Percentiles rank a stretch among this genome's conserved stretches.
These are phyloP conservation scores for Globisporangium alternatum DNA, from an alignment of 352 stramenopile species.

Conservation along the genomic window DNA sequence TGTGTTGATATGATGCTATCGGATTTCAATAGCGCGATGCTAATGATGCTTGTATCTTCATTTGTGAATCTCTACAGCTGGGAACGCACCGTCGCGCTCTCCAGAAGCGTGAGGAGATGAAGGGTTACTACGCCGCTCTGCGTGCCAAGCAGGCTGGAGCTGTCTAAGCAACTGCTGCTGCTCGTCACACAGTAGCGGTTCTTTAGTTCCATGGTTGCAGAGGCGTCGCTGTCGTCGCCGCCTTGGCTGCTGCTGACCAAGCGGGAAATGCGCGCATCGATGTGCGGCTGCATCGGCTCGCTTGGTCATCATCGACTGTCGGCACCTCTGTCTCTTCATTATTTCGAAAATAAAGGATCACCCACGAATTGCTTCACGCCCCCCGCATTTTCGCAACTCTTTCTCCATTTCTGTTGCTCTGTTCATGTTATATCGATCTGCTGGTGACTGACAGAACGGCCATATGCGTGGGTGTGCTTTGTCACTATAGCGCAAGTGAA, in stretches of 20 bases:
- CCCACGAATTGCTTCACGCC: slow-evolving; percentile 23
- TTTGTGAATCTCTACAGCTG: slow-evolving; percentile 49
- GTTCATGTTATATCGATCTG: background rate
- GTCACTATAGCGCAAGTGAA: background rate
- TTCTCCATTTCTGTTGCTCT: background rate
- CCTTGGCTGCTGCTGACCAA: slow-evolving; percentile 16
- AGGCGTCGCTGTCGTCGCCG: slow-evolving; percentile 10
- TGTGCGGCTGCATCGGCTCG: slow-evolving; percentile 3
- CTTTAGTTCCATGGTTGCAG: slow-evolving; percentile 46
- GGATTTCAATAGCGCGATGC: background rate
- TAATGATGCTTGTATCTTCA: background rate
- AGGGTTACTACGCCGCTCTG: slow-evolving; percentile 96
- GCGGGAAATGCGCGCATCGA: background rate
- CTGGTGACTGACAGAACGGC: background rate
- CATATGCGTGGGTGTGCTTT: background rate
- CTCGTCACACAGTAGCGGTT: slow-evolving; percentile 15
- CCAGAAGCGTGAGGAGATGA: slow-evolving; percentile 99
- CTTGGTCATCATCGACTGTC: slow-evolving; percentile 11
- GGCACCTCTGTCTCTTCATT: slow-evolving; percentile 53
- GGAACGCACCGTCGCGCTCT: slow-evolving; percentile 97
- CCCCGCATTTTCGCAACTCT: slow-evolving; percentile 3
- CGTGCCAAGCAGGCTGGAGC: slow-evolving; percentile 92
- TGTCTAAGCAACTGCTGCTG: slow-evolving; percentile 32
- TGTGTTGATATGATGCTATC: too few species aligned
- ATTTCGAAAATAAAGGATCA: slow-evolving; percentile 77